These are phyloP conservation scores for Aphanomyces astaci DNA, from an alignment of 352 stramenopile genomes.

Conservation along the genomic window DNA sequence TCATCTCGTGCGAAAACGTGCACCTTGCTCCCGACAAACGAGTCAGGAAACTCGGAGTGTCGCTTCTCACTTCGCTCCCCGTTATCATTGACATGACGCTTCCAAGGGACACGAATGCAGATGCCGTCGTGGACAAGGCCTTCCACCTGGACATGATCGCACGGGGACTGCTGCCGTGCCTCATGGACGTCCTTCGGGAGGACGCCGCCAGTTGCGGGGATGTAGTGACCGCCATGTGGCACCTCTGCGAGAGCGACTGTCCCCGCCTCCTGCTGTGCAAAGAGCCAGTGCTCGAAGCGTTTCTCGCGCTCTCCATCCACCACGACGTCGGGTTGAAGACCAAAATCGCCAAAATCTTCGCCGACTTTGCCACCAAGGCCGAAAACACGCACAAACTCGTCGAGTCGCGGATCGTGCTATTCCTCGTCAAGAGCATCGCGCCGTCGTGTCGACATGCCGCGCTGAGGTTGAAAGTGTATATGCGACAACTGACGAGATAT, in stretches of 20 bases:
- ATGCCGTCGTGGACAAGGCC: conserved; percentile 41
- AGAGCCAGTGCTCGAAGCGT: conserved; percentile 40
- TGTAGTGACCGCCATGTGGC: conserved; percentile 50
- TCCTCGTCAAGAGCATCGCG: conserved; percentile 67
- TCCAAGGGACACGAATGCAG: background rate
- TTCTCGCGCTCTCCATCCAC: conserved; percentile 61
- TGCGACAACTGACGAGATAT: background rate
- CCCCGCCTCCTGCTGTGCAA: conserved; percentile 67
- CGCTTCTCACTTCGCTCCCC: conserved; percentile 6
- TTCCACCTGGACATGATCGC: conserved; percentile 67
- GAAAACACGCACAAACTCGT: conserved; percentile 70
- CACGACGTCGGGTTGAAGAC: conserved; percentile 45
- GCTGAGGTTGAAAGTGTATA: conserved; percentile 38
- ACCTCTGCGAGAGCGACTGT: conserved; percentile 52
- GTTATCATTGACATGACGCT: background rate
- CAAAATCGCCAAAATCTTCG: conserved; percentile 62
- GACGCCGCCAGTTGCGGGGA: conserved; percentile 68
- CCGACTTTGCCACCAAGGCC: conserved; percentile 60
- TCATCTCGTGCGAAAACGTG: conserved; percentile 4
- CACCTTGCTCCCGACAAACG: background rate
- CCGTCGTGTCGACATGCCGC: conserved; percentile 43
- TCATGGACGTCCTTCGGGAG: conserved; percentile 58
- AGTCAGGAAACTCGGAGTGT: conserved; percentile 4
- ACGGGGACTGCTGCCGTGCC: conserved; percentile 57
- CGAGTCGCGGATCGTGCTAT: conserved; percentile 48